Evolutionary conservation across 2,329 filamentous ascomycete species (phyloP), one percentile per base, ranked within the genome.

Genomic region (Sordariomycetes sp.): DNA sequence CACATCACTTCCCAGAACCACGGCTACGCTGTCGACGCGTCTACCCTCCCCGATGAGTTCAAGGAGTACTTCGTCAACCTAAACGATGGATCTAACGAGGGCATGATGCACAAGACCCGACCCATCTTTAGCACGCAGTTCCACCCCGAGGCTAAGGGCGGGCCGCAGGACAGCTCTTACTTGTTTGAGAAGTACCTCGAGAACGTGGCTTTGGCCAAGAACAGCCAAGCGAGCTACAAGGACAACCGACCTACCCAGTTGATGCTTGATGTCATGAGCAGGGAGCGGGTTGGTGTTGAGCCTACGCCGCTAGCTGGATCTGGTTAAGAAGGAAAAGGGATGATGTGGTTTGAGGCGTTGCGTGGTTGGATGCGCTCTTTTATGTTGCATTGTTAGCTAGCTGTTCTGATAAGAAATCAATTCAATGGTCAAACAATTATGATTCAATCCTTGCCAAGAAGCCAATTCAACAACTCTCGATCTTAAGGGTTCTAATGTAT

Each of bases 1-100:
- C 90, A 96, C 70, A 96, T 96, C 61, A 96, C 90, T 39, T 88
- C 82, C 59, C 92, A 98, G 71, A 96, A 96, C 68, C 92, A 96
- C 65, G 92, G 92, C 42, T 98, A 96, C 53, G 92, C 90, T 28
- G 85, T 98, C 39, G 90, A 96, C 53, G 75, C 84, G 6, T 71
- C 73, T 39, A 94, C 86, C 9, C 70, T 98, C 26, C 77, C 85
- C 35, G 68, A 65, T 36, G 87, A 95, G 24, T 98, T 87, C 79
- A 92, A 88, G 72, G 90, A 94, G 61, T 96, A 94, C 72, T 98
- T 96, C 58, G 82, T 94, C 61, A 96, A 98, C 71, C 71, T 96
- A 46, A 98, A 96, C 63, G 92, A 98, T 55, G 86, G 87, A 42
- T 90, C 83, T 61, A 98, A 98, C 61, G 92, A 98, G 70, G 90